Conservation (phyloP, 2,329 filamentous ascomycete species). For the Hypoxylon sp. region DNA sequence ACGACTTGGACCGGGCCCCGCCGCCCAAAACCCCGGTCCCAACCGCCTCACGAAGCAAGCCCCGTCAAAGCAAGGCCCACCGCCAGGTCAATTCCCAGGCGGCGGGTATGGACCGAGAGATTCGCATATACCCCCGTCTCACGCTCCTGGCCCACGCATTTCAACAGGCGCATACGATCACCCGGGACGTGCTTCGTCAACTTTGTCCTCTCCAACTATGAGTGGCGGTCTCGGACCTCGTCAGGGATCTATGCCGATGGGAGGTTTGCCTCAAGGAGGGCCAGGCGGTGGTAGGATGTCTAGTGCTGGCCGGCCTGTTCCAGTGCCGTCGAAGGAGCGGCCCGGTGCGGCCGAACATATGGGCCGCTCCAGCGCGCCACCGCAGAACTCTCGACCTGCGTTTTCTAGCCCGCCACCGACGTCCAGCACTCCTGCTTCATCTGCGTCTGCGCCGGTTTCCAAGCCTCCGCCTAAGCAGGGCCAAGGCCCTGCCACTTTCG, state of each 20-base stretch:
- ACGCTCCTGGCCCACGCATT: conserved; percentile 49
- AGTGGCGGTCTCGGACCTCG: conserved; percentile 42
- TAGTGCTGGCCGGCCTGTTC: conserved; percentile 36
- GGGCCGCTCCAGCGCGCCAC: conserved; percentile 50
- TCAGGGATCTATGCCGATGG: conserved; percentile 36
- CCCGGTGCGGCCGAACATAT: conserved; percentile 36
- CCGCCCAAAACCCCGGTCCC: conserved; percentile 45
- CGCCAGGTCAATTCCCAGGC: conserved; percentile 41
- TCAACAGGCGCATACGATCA: conserved; percentile 45
- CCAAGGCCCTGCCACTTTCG: conserved; percentile 93
- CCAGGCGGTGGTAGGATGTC: conserved; percentile 34
- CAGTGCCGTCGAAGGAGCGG: conserved; percentile 40
- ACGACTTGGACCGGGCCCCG: conserved; percentile 43
- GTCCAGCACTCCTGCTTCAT: conserved; percentile 42
- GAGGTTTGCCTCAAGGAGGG: conserved; percentile 43
- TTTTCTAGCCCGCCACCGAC: conserved; percentile 42
- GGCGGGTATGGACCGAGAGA: conserved; percentile 37
- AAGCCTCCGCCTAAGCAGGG: conserved; percentile 55
- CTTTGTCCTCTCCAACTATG: conserved; percentile 38
- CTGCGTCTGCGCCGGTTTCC: conserved; percentile 47
- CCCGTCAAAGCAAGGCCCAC: conserved; percentile 46
- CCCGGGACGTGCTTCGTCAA: conserved; percentile 40
- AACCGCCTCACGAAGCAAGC: conserved; percentile 51
- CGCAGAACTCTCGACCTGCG: conserved; percentile 40
- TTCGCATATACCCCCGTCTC: conserved; percentile 37